Conservation (phyloP, 495 filamentous ascomycete species). For the Talaromyces trachyspermus region DNA sequence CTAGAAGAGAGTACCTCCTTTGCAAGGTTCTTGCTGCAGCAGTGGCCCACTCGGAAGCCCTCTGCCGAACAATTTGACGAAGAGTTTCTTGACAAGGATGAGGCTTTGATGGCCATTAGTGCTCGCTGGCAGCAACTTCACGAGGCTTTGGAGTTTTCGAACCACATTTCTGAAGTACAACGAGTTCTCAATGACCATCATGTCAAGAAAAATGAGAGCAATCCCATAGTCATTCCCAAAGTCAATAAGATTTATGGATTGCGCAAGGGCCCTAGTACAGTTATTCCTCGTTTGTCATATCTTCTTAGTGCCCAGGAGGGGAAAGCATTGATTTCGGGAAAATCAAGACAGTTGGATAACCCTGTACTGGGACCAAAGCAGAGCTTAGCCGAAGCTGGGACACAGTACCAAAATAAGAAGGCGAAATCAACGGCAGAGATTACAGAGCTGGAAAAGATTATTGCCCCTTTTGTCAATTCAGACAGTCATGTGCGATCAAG, state of each 20-base stretch:
- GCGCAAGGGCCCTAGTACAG: background rate
- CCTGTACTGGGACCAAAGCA: no score
- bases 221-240: background rate
- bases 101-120: slow-evolving; percentile 27
- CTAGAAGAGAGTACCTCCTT: slow-evolving; percentile 18
- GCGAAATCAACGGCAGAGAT: background rate
- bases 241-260: background rate
- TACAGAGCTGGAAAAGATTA: slow-evolving; percentile 27
- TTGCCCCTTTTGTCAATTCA: slow-evolving; percentile 20
- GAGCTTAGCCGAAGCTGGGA: no score
- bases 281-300: background rate
- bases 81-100: slow-evolving; percentile 22
- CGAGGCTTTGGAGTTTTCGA: slow-evolving; percentile 35
- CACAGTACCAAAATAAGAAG: background rate
- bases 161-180: slow-evolving; percentile 27
- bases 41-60: slow-evolving; percentile 19
- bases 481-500: slow-evolving; percentile 18
- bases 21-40: slow-evolving; percentile 21
- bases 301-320: background rate
- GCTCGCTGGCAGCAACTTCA: slow-evolving; percentile 42
- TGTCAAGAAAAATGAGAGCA: background rate
- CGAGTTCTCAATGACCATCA: slow-evolving; percentile 11
- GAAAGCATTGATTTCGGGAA: background rate
- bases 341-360: no score
- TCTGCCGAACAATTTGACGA: slow-evolving; percentile 13